A percentile compares a stretch with the other conserved stretches of the same genome.
Evolutionary conservation across 768 basidiomycete genomes (phyloP).

Genomic region (Aureoboletus auriporus): DNA sequence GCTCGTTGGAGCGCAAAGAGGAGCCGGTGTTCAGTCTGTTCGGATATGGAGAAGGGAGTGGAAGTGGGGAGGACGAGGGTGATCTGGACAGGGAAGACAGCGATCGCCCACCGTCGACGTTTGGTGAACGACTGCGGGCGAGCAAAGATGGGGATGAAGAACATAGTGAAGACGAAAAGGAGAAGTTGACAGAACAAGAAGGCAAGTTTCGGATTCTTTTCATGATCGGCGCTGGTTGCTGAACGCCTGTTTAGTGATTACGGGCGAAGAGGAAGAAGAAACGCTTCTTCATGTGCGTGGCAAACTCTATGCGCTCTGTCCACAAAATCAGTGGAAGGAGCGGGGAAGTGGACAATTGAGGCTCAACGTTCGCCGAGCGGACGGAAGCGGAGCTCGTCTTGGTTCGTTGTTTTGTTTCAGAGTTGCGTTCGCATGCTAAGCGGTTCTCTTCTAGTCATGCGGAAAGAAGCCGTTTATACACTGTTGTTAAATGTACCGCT

Average conservation of each 20-base stretch:
- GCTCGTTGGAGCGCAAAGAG: constrained; percentile 41
- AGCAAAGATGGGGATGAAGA: constrained; percentile 57
- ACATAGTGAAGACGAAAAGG: constrained; percentile 38
- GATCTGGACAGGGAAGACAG: constrained; percentile 32
- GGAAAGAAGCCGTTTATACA: constrained; percentile 79
- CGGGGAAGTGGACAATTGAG: constrained; percentile 68
- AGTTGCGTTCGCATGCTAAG: constrained; percentile 6
- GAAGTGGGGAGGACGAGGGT: constrained; percentile 41
- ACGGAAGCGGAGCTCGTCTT: constrained; percentile 67
- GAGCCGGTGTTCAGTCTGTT: constrained; percentile 22
- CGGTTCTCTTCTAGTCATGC: constrained; percentile 55
- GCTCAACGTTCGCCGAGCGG: constrained; percentile 60
- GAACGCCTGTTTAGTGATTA: constrained; percentile 44
- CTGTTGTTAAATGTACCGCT: constrained; percentile 70
- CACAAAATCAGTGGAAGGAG: constrained; percentile 70
- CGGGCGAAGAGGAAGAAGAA: constrained; percentile 81
- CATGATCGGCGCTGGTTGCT: neutral
- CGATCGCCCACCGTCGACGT: constrained; percentile 37
- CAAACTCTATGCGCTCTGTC: constrained; percentile 61
- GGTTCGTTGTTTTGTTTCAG: constrained; percentile 33
- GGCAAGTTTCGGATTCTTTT: constrained; percentile 35
- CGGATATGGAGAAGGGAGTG: constrained; percentile 36
- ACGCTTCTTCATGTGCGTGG: constrained; percentile 74
- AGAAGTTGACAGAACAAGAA: constrained; percentile 61
- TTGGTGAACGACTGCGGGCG: constrained; percentile 66